A percentile compares a stretch with the other conserved stretches of the same genome.
Evolutionary conservation across 2,329 filamentous ascomycete genomes (phyloP).

Genomic region (Clonostachys sp.): DNA sequence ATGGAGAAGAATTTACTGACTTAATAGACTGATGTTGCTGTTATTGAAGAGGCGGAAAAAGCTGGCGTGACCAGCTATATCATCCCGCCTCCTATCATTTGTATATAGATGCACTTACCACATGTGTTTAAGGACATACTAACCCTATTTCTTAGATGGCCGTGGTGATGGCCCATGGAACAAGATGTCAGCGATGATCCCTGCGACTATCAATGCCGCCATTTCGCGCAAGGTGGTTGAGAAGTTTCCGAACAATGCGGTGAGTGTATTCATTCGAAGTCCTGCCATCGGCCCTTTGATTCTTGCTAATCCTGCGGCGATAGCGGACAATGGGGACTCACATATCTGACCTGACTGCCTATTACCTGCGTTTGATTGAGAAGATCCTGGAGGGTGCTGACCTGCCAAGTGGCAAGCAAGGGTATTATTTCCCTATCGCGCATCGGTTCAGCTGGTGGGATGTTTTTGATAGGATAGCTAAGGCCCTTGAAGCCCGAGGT

Average conservation of each 20-base stretch:
- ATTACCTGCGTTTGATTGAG: constrained; percentile 19
- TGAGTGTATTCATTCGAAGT: constrained; percentile 8
- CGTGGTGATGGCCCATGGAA: constrained; percentile 21
- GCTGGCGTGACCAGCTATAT: constrained; percentile 19
- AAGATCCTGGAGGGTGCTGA: constrained; percentile 1
- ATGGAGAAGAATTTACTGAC: neutral
- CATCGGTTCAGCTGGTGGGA: constrained; percentile 20
- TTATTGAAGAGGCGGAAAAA: constrained; percentile 18
- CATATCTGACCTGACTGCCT: constrained; percentile 15
- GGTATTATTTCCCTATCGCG: constrained; percentile 24
- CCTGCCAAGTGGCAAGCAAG: constrained; percentile 17
- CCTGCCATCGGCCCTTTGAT: no score
- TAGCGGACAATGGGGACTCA: constrained; percentile 11
- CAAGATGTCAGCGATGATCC: constrained; percentile 24
- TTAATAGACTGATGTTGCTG: constrained; percentile 16
- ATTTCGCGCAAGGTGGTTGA: constrained; percentile 17
- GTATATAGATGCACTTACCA: constrained; percentile 13
- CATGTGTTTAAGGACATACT: no score
- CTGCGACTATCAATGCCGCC: constrained; percentile 17
- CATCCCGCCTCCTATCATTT: constrained; percentile 12
- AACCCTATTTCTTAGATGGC: constrained; percentile 15
- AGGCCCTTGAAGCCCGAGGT: constrained; percentile 15
- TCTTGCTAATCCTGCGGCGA: neutral
- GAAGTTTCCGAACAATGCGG: constrained; percentile 22
- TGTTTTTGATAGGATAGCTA: constrained; percentile 16